Base-by-base conservation (phyloP, 768 basidiomycete species). In the Ephemerocybe angulata region DNA sequence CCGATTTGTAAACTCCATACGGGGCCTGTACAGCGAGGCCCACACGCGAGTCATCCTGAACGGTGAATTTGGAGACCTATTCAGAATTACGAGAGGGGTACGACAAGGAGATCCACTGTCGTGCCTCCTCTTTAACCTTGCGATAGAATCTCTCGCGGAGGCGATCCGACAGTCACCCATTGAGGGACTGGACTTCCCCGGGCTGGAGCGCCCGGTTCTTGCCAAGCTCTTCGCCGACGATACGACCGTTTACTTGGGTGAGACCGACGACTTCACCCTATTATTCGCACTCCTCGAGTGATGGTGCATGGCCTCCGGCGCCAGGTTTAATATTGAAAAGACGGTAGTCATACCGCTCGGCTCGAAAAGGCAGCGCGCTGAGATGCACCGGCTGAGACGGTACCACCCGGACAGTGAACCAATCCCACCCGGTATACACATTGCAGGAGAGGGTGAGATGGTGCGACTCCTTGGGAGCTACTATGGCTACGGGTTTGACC, bases 251-350 rank as follows among this genome's bases (percentile, higher is more conserved):
- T 74, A 63, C 58, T 67, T 79, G 0, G 59, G 60, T 2, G 61
- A 65, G 37, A 7, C 53, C 0, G 74, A 78, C 48, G 46, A 59
- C 6, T 67, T 67, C 11, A 37, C 44, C 0, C 54, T 52, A 0
- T 65, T 80, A 0, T 30, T 58, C 2, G 1, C 27, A 0, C 63
- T 77, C 2, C 72, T 79, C 0, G 29, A 65, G 0, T 35, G 35
- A 0, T 81, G 79, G 79, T 80, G 74, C 53, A 25, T 12, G 0
- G 75, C 72, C 13, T 72, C 73, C 15, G 56, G 65, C 0, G 77
- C 76, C 0, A 73, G 70, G 43, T 80, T 79, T 50, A 80, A 78
- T 47, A 57, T 59, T 0, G 46, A 50, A 0, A 80, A 80, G 59
- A 79, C 76, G 0, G 70, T 74, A 56, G 56, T 75, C 0, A 62